Evolutionary conservation across 805 yeast species (phyloP), one percentile per base, ranked within the genome.

Genomic region (Monosporozyma aquatica): DNA sequence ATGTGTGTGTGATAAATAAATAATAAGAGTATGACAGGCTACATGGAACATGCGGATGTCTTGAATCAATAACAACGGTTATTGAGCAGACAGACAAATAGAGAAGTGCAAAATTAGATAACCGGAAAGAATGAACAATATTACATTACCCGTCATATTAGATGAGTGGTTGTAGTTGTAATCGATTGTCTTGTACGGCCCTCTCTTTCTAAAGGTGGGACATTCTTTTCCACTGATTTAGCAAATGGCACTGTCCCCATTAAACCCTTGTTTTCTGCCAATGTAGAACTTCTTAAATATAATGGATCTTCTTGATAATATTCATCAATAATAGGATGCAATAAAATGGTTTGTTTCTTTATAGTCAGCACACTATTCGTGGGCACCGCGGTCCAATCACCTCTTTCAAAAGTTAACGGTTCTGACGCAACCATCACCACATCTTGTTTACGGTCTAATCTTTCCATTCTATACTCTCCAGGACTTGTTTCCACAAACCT

Each of bases 331-430:
- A 92, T 84, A 2, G 98, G 98, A 59, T 89, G 95, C 66, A 92
- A 66, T 38, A 92, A 67, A 3, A 92, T 92, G 1, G 95, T 86
- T 59, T 89, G 95, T 43, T 78, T 80, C 49, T 78, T 80, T 45
- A 92, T 78, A 0, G 95, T 84, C 13, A 92, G 61, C 1, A 82
- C 68, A 3, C 97, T 83, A 59, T 92, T 92, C 1, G 97, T 83
- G 2, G 97, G 97, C 1, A 92, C 94, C 3, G 96, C 81, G 40
- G 90, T 84, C 98, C 98, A 92, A 64, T 92, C 98, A 30, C 89
- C 90, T 43, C 98, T 69, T 65, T 92, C 97, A 61, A 92, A 92
- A 0, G 98, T 92, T 44, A 92, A 70, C 0, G 98, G 98, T 58
- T 92, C 98, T 14, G 95, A 82, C 1, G 98, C 95, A 39, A 92